Percentiles rank a stretch among this genome's conserved stretches.
phyloP scores from a whole-genome alignment of 2,329 filamentous ascomycete species.

The Shiraia sp. region DNA sequence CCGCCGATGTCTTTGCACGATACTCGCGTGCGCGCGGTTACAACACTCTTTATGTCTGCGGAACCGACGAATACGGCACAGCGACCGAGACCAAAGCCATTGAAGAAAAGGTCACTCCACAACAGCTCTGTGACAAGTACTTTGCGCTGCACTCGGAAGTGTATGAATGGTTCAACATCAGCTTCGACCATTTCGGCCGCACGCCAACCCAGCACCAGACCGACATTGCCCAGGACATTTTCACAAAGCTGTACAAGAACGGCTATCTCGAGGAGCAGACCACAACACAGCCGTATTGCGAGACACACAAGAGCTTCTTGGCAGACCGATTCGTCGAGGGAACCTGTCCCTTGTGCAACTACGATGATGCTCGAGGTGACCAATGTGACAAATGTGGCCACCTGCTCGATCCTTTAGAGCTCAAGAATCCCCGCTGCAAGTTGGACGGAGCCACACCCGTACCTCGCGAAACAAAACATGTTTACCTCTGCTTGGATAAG shows the following conservation, averaged over 20 bases:
- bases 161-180: conserved; percentile 95
- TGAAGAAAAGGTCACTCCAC: conserved; percentile 80
- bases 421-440: conserved; percentile 75
- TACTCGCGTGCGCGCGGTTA: conserved; percentile 80
- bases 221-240: conserved; percentile 90
- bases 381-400: conserved; percentile 58
- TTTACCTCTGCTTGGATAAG: conserved; percentile 85
- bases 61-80: conserved; percentile 92
- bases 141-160: conserved; percentile 86
- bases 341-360: conserved; percentile 70
- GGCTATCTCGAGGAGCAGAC: conserved; percentile 85
- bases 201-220: conserved; percentile 90
- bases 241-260: conserved; percentile 83
- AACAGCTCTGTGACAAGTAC: conserved; percentile 89
- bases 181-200: conserved; percentile 92
- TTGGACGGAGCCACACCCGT: conserved; percentile 83
- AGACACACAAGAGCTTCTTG: conserved; percentile 58
- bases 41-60: conserved; percentile 83
- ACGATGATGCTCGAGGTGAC: conserved; percentile 57
- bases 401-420: conserved; percentile 54
- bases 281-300: conserved; percentile 89
- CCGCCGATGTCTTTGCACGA: conserved; percentile 76
- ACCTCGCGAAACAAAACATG: conserved; percentile 81
- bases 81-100: conserved; percentile 95
- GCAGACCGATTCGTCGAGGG: conserved; percentile 75